Base-by-base conservation (phyloP, 1,284 basidiomycete genomes). In the Apiotrichum mycotoxinovorans region DNA sequence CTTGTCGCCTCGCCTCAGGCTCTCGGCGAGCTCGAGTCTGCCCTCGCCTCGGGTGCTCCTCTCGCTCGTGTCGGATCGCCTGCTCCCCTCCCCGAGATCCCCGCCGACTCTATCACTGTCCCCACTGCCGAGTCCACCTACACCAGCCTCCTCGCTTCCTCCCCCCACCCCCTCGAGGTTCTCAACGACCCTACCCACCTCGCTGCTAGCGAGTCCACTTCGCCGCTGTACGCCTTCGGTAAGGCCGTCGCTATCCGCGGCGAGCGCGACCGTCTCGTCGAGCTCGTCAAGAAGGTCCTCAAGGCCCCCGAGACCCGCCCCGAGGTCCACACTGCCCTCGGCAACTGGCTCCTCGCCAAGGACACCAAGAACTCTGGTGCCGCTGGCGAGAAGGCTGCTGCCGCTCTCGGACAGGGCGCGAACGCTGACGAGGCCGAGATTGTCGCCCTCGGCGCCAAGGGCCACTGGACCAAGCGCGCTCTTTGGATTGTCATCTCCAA, bases 401-500 rank as follows among this genome's bases (percentile, higher is more conserved):
- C 80, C 18, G 75, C 74, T 10, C 79, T 92, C 45, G 71, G 69
- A 49, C 51, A 65, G 52, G 66, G 65, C 26, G 57, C 55, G 34
- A 66, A 56, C 18, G 61, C 41, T 15, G 80, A 86, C 58, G 77
- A 81, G 25, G 64, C 64, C 38, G 71, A 75, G 63, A 82, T 84
- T 3, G 77, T 82, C 43, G 81, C 79, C 43, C 81, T 89, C 37
- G 76, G 82, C 10, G 79, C 87, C 20, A 81, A 82, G 33, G 75
- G 82, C 34, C 83, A 86, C 65, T 84, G 94, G 66, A 78, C 83
- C 45, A 79, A 84, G 17, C 80, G 80, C 44, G 90, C 89, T 1
- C 83, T 91, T 56, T 98, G 94, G 94, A 98, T 98, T 74, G 87
- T 98, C 66, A 93, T 95, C 25, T 96, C 91, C 48, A 95, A 98